A percentile compares a stretch with the other conserved stretches of the same genome.
phyloP scores from a whole-genome alignment of 2,329 filamentous ascomycete genomes.

The Aureobasidium leucospermi region DNA sequence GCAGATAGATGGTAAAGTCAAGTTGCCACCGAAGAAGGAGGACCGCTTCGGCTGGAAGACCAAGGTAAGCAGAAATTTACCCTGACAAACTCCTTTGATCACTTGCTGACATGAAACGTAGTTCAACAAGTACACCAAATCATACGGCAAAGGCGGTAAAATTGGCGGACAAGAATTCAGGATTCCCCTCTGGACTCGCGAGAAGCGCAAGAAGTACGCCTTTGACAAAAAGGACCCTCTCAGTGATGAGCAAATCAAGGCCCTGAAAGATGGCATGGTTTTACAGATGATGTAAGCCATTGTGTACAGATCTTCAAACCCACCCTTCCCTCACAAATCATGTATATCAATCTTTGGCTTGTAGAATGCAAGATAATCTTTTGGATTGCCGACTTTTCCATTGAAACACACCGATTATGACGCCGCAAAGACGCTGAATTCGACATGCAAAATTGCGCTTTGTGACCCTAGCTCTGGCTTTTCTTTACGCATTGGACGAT shows the following conservation, averaged over 20 bases:
- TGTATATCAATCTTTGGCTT: too few relatives aligned
- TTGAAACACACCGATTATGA: too few relatives aligned
- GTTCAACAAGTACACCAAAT: not conserved
- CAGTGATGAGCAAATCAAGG: not conserved
- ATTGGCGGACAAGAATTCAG: not conserved
- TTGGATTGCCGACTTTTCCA: too few relatives aligned
- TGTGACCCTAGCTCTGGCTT: too few relatives aligned
- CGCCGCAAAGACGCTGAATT: too few relatives aligned
- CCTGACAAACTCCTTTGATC: not conserved
- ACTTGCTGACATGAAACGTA: not conserved
- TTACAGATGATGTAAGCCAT: not conserved
- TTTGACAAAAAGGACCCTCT: slow-evolving; percentile 4
- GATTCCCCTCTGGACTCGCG: not conserved
- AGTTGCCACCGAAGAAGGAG: not conserved
- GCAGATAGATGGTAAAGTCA: slow-evolving; percentile 1
- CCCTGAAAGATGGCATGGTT: slow-evolving; percentile 13
- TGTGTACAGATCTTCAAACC: too few relatives aligned
- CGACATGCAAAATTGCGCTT: too few relatives aligned
- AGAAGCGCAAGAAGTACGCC: not conserved
- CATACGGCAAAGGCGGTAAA: not conserved
- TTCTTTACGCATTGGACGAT: too few relatives aligned
- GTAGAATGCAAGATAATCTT: too few relatives aligned
- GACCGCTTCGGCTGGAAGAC: slow-evolving; percentile 7
- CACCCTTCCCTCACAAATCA: too few relatives aligned
- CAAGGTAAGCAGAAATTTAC: not conserved